Evolutionary conservation across 768 basidiomycete genomes (phyloP), one percentile per base, ranked within the genome.

Genomic region (Cystoderma amianthinum): DNA sequence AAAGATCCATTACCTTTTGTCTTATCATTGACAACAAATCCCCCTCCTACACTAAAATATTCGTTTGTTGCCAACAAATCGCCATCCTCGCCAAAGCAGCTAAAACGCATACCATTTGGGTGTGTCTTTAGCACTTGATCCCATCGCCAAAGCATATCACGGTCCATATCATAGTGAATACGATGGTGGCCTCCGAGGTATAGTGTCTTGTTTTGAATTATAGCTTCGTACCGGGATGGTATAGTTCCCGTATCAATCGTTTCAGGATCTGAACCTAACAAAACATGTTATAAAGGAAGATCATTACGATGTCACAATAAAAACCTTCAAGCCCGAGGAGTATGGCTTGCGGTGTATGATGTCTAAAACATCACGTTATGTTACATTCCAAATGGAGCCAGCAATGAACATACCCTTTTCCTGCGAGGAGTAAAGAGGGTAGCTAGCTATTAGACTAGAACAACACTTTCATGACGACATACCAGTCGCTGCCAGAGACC

Each of bases 11-110:
- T 49, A 83, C 87, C 81, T 70, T 93, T 85, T 1, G 92, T 96
- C 58, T 91, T 87, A 30, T 93, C 88, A 52, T 96, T 96, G 18
- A 96, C 91, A 2, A 95, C 92, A 56, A 95, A 96, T 2, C 92
- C 92, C 33, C 92, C 92, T 2, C 92, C 91, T 37, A 96, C 91
- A 41, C 86, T 90, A 56, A 89, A 96, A 53, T 95, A 98, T 56
- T 93, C 88, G 50, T 98, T 97, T 10, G 90, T 93, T 1, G 94
- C 94, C 43, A 98, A 67, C 45, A 97, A 63, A 47, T 88, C 79
- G 2, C 94, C 94, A n/a, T 84, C 68, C 35, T 74, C 68, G 40
- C 72, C 80, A 49, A 92, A 98, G 23, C 78, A 85, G 24, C 82
- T 82, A 59, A 97, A 97, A 6, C 91, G 75, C 80, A 98, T 94